Percentiles rank a stretch among this genome's conserved stretches.
phyloP scores from a whole-genome alignment of 441 rosid species.

The Breynia disticha region DNA sequence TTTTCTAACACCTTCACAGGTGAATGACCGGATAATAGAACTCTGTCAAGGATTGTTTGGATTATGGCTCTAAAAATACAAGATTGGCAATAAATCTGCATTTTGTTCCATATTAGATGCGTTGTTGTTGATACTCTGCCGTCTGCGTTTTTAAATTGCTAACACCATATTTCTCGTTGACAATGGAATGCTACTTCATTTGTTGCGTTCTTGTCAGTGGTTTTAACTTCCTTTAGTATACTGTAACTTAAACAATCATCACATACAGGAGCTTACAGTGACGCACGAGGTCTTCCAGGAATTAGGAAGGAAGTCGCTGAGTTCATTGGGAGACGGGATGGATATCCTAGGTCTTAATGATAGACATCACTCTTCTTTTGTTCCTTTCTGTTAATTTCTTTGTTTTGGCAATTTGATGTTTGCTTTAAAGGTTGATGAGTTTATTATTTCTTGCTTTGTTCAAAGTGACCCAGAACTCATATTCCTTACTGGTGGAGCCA shows the following conservation, averaged over 20 bases:
- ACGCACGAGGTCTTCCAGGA: constrained; percentile 86
- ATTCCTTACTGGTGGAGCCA: constrained; percentile 95
- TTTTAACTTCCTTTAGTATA: not conserved
- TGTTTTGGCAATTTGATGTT: not conserved
- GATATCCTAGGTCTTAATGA: constrained; percentile 73
- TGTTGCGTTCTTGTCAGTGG: not conserved
- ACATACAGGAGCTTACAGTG: constrained; percentile 85
- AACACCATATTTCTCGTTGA: not conserved
- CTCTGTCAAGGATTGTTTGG: no score
- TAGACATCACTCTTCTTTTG: constrained; percentile 5
- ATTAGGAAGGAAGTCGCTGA: constrained; percentile 91
- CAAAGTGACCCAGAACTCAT: constrained; percentile 89
- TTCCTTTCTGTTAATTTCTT: not conserved
- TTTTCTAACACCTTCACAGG: not conserved
- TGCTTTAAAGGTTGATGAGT: constrained; percentile 7
- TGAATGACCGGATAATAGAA: not conserved
- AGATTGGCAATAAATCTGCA: not conserved
- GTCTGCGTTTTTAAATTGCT: no score
- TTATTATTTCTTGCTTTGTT: constrained; percentile 17
- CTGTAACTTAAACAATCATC: constrained; percentile 1
- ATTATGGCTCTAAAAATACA: not conserved
- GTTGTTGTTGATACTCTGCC: constrained; percentile 4
- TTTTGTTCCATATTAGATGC: not conserved
- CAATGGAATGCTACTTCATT: not conserved
- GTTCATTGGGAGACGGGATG: constrained; percentile 87